A percentile compares a stretch with the other conserved stretches of the same genome.
Conservation (phyloP, 163 green algal genomes). For the Chlamydomonas reinhardtii region DNA sequence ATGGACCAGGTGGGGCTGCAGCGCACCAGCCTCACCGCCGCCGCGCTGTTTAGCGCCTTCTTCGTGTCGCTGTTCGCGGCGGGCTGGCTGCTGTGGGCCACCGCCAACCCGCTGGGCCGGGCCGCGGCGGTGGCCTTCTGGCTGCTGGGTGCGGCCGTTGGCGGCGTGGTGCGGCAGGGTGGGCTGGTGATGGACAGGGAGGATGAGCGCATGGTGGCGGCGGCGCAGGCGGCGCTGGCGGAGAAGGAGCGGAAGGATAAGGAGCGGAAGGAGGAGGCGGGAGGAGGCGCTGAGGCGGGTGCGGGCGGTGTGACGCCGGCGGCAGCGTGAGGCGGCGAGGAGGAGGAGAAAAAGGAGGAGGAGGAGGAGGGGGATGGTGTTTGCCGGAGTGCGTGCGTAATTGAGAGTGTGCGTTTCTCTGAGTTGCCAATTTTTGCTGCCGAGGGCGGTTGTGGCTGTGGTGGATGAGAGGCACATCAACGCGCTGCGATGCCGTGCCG, state of each 20-base stretch:
- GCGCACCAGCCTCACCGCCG: slow-evolving; percentile 39
- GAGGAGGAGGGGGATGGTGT: too few species aligned
- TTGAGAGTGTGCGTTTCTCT: too few species aligned
- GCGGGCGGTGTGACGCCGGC: too few species aligned
- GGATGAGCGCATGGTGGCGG: slow-evolving; percentile 12
- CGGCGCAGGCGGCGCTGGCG: neutral
- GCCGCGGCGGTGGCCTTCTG: slow-evolving; percentile 19
- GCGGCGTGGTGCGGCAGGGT: slow-evolving; percentile 18
- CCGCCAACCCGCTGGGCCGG: too few species aligned
- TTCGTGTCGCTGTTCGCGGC: slow-evolving; percentile 54
- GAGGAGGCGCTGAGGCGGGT: too few species aligned
- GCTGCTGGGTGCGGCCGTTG: slow-evolving; percentile 36
- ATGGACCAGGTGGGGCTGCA: slow-evolving; percentile 70
- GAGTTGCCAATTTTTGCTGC: too few species aligned
- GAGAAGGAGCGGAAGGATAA: slow-evolving; percentile 7
- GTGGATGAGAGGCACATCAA: too few species aligned
- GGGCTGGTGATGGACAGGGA: slow-evolving; percentile 14
- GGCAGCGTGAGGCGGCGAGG: neutral
- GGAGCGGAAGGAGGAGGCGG: neutral
- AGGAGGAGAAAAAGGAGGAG: too few species aligned
- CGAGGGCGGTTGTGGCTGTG: too few species aligned
- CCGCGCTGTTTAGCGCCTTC: slow-evolving; percentile 38
- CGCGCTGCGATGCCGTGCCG: too few species aligned
- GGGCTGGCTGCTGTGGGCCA: slow-evolving; percentile 50
- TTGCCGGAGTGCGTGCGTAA: too few species aligned